phyloP scores from a whole-genome alignment of 2,329 filamentous ascomycete genomes.

The Emergomyces pasteurianus region DNA sequence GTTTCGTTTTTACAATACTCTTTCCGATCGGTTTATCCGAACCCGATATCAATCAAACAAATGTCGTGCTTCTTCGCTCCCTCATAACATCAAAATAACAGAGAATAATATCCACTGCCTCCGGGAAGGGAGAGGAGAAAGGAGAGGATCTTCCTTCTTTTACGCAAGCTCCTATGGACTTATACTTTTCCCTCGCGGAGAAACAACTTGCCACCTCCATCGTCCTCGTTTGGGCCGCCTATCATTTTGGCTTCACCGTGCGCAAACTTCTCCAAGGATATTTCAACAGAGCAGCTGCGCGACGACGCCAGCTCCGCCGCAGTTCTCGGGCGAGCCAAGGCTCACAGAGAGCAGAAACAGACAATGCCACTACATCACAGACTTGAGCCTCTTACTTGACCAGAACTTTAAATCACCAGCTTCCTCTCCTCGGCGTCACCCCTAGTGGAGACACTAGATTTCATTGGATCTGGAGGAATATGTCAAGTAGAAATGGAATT shows the following conservation, averaged over 20 bases:
- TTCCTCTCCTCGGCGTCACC: not conserved
- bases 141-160: not conserved
- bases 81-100: not conserved
- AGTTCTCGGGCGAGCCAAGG: not conserved
- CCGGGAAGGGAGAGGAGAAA: not conserved
- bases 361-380: not conserved
- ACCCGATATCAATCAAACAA: not conserved
- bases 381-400: not conserved
- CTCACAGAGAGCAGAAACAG: not conserved
- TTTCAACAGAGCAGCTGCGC: slow-evolving; percentile 5
- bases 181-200: slow-evolving; percentile 10
- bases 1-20: not conserved
- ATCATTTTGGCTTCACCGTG: slow-evolving; percentile 1
- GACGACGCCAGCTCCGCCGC: not conserved
- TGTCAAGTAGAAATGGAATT: not conserved
- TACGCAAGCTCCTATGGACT: slow-evolving; percentile 5
- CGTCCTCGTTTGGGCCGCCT: slow-evolving; percentile 6
- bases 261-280: not conserved
- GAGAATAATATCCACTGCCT: not conserved
- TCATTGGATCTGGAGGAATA: not conserved
- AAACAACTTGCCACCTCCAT: slow-evolving; percentile 9
- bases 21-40: not conserved
- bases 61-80: not conserved
- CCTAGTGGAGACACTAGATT: not conserved
- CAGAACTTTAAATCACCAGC: not conserved